Evolutionary conservation across 2,329 filamentous ascomycete genomes (phyloP).

Genomic region (Alternaria angustiovoidea): DNA sequence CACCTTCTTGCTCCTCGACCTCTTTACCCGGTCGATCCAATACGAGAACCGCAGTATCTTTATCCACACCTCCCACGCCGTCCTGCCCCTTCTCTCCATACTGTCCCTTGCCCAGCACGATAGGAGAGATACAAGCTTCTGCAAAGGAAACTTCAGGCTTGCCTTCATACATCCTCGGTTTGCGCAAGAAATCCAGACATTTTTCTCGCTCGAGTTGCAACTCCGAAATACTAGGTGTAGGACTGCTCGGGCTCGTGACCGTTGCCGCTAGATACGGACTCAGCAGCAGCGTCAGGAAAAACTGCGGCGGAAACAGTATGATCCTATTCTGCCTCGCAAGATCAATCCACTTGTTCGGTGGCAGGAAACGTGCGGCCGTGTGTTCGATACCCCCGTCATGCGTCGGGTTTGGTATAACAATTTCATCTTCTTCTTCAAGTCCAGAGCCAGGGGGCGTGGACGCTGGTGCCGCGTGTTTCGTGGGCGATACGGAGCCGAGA

Average conservation of each 20-base stretch:
- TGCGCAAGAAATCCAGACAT: constrained; percentile 59
- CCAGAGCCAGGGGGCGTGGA: constrained; percentile 42
- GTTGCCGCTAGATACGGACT: constrained; percentile 59
- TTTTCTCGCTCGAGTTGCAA: constrained; percentile 50
- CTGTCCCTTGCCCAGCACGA: constrained; percentile 51
- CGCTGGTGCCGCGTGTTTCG: constrained; percentile 41
- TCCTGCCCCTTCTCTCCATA: constrained; percentile 44
- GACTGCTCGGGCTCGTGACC: constrained; percentile 31
- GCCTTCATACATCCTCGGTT: constrained; percentile 54
- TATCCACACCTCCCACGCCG: constrained; percentile 49
- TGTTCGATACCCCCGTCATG: constrained; percentile 74
- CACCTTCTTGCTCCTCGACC: constrained; percentile 56
- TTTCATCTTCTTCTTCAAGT: constrained; percentile 54
- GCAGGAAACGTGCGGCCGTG: constrained; percentile 80
- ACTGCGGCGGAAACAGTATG: constrained; percentile 90
- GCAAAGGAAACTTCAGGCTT: constrained; percentile 51
- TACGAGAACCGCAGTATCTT: constrained; percentile 61
- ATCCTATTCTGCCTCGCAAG: constrained; percentile 71
- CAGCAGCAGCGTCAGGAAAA: constrained; percentile 72
- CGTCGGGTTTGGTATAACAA: constrained; percentile 72
- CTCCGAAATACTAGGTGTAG: constrained; percentile 42
- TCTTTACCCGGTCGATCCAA: constrained; percentile 65
- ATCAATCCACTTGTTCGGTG: constrained; percentile 72
- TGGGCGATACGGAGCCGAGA: constrained; percentile 49
- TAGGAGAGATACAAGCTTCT: constrained; percentile 54